Evolutionary conservation across 2,329 filamentous ascomycete genomes (phyloP), one percentile per base, ranked within the genome.

Genomic region (Mycosphaerella arachidis): DNA sequence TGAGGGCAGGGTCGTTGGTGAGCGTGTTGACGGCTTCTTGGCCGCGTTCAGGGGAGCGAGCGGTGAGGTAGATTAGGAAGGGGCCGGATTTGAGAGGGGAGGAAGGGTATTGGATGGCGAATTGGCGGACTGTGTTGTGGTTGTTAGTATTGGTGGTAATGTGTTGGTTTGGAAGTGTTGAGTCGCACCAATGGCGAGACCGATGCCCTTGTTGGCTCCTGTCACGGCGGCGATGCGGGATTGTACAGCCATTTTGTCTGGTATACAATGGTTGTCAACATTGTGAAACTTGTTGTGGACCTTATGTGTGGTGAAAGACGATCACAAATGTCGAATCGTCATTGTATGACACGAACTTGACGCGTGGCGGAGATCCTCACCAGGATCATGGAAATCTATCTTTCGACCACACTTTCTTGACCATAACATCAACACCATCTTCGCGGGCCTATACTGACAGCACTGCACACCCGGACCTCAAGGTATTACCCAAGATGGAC

Each of bases 121-220:
- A 76, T 51, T 83, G 78, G 60, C 80, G 78, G 59, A 84, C 81
- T 77, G 62, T 1, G 30, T 12, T 13, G 24, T 50, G 24, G 8
- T 9, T 2, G 31, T 35, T 35, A 35, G 56, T 48, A 58, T 45
- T n/a, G n/a, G 27, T 30, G 30, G 27, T 12, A 7, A 24, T 8
- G 58, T 29, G 20, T 16, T 48, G 18, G 37, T 24, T 53, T 4
- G 35, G 31, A 7, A 50, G n/a, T 10, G 46, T 40, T 18, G 13
- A 50, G 20, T 20, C 54, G n/a, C 70, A 77, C 76, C 75, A 63
- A 81, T 78, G 18, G 78, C 78, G 7, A 81, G 72, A 24, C 79
- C 79, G 58, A 82, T 77, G 56, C 78, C 80, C 67, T 82, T 83
- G 70, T 84, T 84, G 16, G 80, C 81, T 53, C 82, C 81, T 0